Base-by-base conservation (phyloP, 441 rosid species). In the Gossypium davidsonii region DNA sequence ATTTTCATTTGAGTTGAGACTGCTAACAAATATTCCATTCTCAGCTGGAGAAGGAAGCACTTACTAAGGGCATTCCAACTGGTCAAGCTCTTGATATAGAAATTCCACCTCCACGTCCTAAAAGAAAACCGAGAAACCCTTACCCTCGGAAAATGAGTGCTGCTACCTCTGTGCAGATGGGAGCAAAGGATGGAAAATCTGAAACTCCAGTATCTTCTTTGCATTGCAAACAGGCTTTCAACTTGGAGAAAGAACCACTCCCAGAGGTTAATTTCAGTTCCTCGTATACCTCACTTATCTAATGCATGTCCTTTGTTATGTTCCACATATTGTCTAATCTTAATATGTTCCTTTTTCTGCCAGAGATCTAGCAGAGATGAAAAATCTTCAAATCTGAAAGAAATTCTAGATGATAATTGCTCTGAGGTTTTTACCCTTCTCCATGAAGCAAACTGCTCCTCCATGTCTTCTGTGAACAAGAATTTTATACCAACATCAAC, bases 71-170 rank as follows among this genome's bases (percentile, higher is more conserved):
- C 23, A 78, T 91, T 83, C 91, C 97, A 5, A 77, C 86, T 59
- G 87, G 91, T 73, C 87, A 91, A 82, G 82, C 94, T 79, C 81
- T 89, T 67, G 90, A 92, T 80, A 90, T 94, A 73, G 89, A 91
- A 57, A 92, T 94, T 75, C 99, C 98, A 39, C 98, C 99, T 86
- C 99, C 99, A 72, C 97, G 99, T 65, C 99, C 98, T 42, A 94
- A 94, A 81, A 82, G 92, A 80, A 94, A 94, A 87, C 99, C 99
- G 34, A 84, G 81, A 78, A 89, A 90, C 84, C 99, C 99, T 79
- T 94, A 92, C 82, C 98, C 99, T 74, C 87, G 99, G 58, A 94
- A 92, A 83, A 89, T 77, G 3, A 84, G 91, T 69, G 68, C 76
- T 78, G 73, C 85, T 74, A 71, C 84, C 44, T 67, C 85, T 57